Percentiles rank a stretch among this genome's conserved stretches.
Conservation (phyloP, 139 green algal genomes). For the Coelastrella sp. region DNA sequence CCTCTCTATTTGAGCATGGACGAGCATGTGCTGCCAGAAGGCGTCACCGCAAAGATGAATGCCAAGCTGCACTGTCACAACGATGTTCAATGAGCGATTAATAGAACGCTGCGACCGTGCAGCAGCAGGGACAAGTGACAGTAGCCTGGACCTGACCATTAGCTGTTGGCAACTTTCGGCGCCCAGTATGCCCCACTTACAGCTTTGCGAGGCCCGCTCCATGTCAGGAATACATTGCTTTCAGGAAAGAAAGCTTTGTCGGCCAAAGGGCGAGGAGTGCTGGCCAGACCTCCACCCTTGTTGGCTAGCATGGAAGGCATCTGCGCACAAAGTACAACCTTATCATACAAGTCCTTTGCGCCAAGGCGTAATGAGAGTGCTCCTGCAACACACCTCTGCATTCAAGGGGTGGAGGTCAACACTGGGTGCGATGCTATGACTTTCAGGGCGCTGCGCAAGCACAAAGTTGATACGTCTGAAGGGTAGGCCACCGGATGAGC, state of each 20-base stretch:
- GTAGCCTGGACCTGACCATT: too few relatives aligned
- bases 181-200: constrained; percentile 22
- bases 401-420: constrained; percentile 70
- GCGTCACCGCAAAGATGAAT: too few relatives aligned
- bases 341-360: too few relatives aligned
- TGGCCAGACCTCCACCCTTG: background rate
- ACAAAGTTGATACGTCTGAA: constrained; percentile 76
- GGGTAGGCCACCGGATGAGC: background rate
- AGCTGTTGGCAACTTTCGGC: too few relatives aligned
- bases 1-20: too few relatives aligned
- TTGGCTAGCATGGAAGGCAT: constrained; percentile 43
- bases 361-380: background rate
- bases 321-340: background rate
- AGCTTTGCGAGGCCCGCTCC: constrained; percentile 58
- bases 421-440: constrained; percentile 49
- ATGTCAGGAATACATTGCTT: constrained; percentile 63
- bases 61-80: too few relatives aligned
- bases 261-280: constrained; percentile 4
- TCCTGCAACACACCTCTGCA: constrained; percentile 37
- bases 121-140: too few relatives aligned
- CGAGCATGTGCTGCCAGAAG: too few relatives aligned
- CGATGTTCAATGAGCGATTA: too few relatives aligned
- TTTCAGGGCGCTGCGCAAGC: constrained; percentile 63
- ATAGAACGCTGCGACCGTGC: too few relatives aligned
- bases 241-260: constrained; percentile 67